phyloP scores from a whole-genome alignment of 176 grass and related monocot genomes.

The maize (Zea mays) region DNA sequence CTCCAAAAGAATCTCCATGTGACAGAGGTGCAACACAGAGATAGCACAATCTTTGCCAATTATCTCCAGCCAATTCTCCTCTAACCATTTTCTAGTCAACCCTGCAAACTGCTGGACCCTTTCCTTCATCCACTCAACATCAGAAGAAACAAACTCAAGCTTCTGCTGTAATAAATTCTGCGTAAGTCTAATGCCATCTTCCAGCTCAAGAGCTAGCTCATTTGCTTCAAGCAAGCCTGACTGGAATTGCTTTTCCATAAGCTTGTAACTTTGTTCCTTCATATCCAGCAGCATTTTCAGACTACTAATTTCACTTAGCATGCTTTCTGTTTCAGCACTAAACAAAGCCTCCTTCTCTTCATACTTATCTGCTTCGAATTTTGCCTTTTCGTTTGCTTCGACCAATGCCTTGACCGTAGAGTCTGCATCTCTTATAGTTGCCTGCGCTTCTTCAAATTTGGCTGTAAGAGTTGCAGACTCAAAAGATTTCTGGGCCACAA shows the following conservation, averaged over 20 bases:
- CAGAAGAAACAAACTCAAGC: conserved; percentile 67
- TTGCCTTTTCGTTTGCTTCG: conserved; percentile 66
- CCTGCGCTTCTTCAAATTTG: conserved; percentile 80
- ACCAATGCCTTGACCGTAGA: conserved; percentile 67
- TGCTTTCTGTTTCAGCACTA: conserved; percentile 46
- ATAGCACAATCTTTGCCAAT: conserved; percentile 94
- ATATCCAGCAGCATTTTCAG: conserved; percentile 48
- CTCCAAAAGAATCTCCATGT: conserved; percentile 87
- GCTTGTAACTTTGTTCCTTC: conserved; percentile 63
- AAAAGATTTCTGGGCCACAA: conserved; percentile 66
- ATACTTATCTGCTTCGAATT: conserved; percentile 56
- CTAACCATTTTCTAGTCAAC: conserved; percentile 64
- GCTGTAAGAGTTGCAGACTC: conserved; percentile 65
- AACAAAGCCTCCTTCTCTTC: conserved; percentile 58
- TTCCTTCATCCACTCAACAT: conserved; percentile 68
- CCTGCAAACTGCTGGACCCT: conserved; percentile 51
- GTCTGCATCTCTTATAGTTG: conserved; percentile 81
- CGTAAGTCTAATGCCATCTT: conserved; percentile 54
- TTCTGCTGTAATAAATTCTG: conserved; percentile 56
- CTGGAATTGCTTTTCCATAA: conserved; percentile 54
- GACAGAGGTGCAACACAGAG: conserved; percentile 88
- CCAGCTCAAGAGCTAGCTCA: conserved; percentile 65
- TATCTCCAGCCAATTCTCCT: conserved; percentile 86
- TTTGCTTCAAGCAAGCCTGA: conserved; percentile 52
- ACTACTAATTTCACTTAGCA: conserved; percentile 52